Percentiles rank a stretch among this genome's conserved stretches.
phyloP scores from a whole-genome alignment of 78 protist genomes.

The Capsaspora owczarzaki region DNA sequence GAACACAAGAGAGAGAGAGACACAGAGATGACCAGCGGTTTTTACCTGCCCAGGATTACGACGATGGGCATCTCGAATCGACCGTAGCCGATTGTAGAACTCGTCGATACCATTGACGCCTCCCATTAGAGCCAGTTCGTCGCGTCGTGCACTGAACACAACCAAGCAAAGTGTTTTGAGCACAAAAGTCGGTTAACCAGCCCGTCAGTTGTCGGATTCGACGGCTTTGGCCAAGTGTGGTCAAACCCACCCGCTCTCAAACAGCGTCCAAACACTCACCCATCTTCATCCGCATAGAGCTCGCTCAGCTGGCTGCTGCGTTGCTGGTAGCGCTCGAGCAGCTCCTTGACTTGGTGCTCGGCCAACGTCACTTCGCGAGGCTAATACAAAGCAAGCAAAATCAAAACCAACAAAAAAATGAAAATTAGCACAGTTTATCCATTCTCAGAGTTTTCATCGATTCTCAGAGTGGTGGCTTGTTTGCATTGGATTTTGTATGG shows the following conservation, averaged over 20 bases:
- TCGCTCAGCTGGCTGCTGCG: conserved; percentile 30
- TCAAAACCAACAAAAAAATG: not conserved
- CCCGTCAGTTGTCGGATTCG: too few relatives aligned
- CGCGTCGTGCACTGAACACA: conserved; percentile 18
- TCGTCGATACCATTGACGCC: conserved; percentile 20
- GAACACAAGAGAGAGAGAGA: not conserved
- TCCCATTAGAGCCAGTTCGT: conserved; percentile 22
- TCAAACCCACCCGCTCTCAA: not conserved
- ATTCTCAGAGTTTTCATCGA: not conserved
- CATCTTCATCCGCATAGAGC: conserved; percentile 47
- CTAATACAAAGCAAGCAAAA: not conserved
- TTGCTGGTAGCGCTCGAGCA: conserved; percentile 23
- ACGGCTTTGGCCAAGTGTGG: too few relatives aligned
- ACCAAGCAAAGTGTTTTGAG: not conserved
- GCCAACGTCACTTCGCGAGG: not conserved
- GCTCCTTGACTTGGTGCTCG: conserved; percentile 40
- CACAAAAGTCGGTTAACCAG: not conserved
- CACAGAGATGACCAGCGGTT: not conserved
- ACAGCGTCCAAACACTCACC: conserved; percentile 7
- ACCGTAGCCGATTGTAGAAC: conserved; percentile 50
- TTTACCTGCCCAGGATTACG: not conserved
- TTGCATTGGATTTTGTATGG: not conserved
- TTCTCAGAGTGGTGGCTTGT: not conserved
- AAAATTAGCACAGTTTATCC: not conserved
- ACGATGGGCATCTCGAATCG: conserved; percentile 41